Percentiles rank a stretch among this genome's conserved stretches.
Evolutionary conservation across 371 early-diverging fungal genomes (phyloP).

Genomic region (Mortierella sp.): DNA sequence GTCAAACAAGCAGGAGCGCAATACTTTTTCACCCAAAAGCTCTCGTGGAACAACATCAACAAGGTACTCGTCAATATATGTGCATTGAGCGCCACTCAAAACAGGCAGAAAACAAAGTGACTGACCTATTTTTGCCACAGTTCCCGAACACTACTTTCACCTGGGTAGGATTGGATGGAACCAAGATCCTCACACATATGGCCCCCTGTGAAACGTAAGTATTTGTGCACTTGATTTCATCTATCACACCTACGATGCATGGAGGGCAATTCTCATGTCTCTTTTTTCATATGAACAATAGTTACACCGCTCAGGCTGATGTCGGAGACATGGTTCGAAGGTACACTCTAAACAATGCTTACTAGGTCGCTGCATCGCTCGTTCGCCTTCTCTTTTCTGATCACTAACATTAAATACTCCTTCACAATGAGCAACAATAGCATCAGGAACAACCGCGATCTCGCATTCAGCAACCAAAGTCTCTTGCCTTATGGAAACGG

Average conservation of each 20-base stretch:
- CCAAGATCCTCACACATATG: conserved; percentile 63
- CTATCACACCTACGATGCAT: neutral
- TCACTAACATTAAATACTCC: neutral
- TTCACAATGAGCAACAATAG: conserved; percentile 46
- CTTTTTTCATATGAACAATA: neutral
- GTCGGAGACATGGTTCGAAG: conserved; percentile 66
- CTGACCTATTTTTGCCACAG: conserved; percentile 27
- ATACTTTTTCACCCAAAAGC: conserved; percentile 98
- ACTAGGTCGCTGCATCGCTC: no score
- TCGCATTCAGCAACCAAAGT: conserved; percentile 84
- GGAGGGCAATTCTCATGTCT: neutral
- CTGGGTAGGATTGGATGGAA: conserved; percentile 73
- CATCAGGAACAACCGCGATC: conserved; percentile 86
- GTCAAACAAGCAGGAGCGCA: conserved; percentile 83
- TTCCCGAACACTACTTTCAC: conserved; percentile 96
- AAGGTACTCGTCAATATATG: conserved; percentile 58
- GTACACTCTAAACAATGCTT: conserved; percentile 10
- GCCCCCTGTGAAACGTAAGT: conserved; percentile 63
- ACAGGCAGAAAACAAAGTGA: neutral
- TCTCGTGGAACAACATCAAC: conserved; percentile 99
- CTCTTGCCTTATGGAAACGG: conserved; percentile 94
- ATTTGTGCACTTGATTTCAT: neutral
- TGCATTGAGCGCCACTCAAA: neutral
- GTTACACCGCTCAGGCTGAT: conserved; percentile 72
- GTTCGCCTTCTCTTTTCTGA: neutral